Percentiles rank a stretch among this genome's conserved stretches.
Conservation (phyloP, 208 protist genomes). For the Acanthamoeba lenticulata region DNA sequence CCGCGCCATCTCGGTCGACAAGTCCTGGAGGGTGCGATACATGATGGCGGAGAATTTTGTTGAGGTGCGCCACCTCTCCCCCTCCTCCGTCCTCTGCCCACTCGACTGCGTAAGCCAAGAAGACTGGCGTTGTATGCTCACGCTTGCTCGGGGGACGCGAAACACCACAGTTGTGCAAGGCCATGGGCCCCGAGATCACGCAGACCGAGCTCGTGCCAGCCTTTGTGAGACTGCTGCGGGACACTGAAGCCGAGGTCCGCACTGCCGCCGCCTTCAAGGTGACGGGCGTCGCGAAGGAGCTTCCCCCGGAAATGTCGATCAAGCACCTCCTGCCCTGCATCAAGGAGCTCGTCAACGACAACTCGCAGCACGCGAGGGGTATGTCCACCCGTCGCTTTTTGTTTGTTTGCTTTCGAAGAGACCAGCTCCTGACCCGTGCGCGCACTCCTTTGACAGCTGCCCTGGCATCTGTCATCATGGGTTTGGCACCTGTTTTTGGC, state of each 20-base stretch:
- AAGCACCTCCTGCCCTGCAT: constrained; percentile 86
- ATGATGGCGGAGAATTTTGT: constrained; percentile 96
- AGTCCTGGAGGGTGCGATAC: constrained; percentile 98
- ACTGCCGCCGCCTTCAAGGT: constrained; percentile 89
- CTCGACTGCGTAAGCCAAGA: not conserved
- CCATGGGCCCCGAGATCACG: constrained; percentile 81
- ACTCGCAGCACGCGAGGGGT: constrained; percentile 89
- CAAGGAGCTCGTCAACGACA: constrained; percentile 82
- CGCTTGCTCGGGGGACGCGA: not conserved
- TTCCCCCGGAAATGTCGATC: constrained; percentile 79
- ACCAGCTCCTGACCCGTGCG: not conserved
- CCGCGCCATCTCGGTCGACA: constrained; percentile 89
- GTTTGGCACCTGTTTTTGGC: constrained; percentile 87
- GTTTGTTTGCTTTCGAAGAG: not conserved
- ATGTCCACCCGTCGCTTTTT: not conserved
- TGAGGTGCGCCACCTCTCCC: constrained; percentile 56
- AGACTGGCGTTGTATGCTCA: not conserved
- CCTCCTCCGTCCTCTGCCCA: not conserved
- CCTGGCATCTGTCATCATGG: constrained; percentile 89
- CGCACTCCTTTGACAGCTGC: constrained; percentile 69
- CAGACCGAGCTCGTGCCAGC: constrained; percentile 83
- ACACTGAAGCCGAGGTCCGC: constrained; percentile 92
- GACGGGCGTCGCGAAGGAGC: constrained; percentile 77
- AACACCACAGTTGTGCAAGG: constrained; percentile 61
- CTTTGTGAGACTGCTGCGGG: constrained; percentile 88